Conservation (phyloP, 108 stramenopile genomes). For the Epithemia pelagica region DNA sequence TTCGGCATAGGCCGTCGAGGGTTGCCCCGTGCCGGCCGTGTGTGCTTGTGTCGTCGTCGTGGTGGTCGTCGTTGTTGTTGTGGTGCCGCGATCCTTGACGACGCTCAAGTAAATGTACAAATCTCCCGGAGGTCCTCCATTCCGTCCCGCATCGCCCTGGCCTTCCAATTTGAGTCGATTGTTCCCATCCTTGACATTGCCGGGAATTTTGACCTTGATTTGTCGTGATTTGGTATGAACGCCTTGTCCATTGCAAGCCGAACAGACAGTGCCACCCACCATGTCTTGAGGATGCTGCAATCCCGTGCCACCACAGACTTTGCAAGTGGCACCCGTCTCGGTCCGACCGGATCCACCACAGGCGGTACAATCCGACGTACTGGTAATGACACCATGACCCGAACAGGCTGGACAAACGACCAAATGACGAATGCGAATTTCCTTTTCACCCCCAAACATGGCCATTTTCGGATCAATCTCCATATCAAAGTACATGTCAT, state of each 20-base stretch:
- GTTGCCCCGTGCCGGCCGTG: background rate
- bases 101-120: constrained; percentile 94
- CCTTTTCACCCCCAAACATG: constrained; percentile 93
- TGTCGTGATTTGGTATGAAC: constrained; percentile 87
- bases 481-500: constrained; percentile 88
- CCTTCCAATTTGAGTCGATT: constrained; percentile 85
- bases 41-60: background rate
- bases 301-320: constrained; percentile 92
- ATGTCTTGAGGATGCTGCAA: constrained; percentile 86
- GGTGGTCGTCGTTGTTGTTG: background rate
- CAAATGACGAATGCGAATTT: constrained; percentile 88
- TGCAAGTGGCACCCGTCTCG: constrained; percentile 87
- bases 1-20: too few species aligned
- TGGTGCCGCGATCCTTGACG: constrained; percentile 56
- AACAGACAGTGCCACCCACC: constrained; percentile 93
- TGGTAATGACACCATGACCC: constrained; percentile 86
- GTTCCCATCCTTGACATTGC: constrained; percentile 94
- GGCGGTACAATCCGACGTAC: constrained; percentile 53
- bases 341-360: constrained; percentile 83
- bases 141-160: constrained; percentile 93
- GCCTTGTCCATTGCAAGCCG: constrained; percentile 88
- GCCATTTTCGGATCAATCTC: constrained; percentile 93
- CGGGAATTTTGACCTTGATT: constrained; percentile 93
- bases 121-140: constrained; percentile 92
- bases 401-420: constrained; percentile 86